Percentiles rank a stretch among this genome's conserved stretches.
Evolutionary conservation across 768 basidiomycete genomes (phyloP).

Genomic region (Podaxis pistillaris): DNA sequence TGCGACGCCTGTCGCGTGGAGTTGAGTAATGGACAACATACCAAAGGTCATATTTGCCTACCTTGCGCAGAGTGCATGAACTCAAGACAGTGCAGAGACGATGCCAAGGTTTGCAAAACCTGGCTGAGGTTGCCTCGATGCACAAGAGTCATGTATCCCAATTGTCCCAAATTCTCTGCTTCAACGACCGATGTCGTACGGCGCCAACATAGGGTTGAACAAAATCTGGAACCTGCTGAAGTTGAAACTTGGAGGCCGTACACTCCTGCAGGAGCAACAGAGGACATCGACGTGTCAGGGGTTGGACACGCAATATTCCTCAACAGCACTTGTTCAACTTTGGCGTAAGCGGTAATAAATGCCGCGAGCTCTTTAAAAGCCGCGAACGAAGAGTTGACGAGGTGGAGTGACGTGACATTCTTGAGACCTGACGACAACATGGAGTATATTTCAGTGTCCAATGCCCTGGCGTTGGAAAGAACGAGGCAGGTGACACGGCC

Average conservation of each 20-base stretch:
- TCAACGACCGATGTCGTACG: not conserved
- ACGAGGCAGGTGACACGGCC: not conserved
- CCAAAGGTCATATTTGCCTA: not conserved
- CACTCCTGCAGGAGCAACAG: not conserved
- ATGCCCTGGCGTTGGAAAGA: not conserved
- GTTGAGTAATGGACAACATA: not conserved
- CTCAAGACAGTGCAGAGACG: not conserved
- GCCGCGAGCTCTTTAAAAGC: not conserved
- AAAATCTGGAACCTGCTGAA: not conserved
- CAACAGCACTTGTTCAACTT: not conserved
- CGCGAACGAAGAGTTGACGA: not conserved
- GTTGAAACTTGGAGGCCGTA: conserved; percentile 4
- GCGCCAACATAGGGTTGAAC: not conserved
- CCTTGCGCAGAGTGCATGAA: conserved; percentile 3
- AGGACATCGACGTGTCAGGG: not conserved
- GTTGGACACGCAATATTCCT: not conserved
- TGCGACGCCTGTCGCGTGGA: not conserved
- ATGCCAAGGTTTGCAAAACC: not conserved
- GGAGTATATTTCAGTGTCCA: not conserved
- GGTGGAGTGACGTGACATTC: not conserved
- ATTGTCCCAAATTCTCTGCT: not conserved
- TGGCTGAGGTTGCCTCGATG: not conserved
- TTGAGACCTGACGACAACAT: not conserved
- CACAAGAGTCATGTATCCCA: not conserved
- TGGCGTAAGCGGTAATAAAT: not conserved